phyloP scores from a whole-genome alignment of 148 eudicot species.

The Mesembryanthemum crystallinum region DNA sequence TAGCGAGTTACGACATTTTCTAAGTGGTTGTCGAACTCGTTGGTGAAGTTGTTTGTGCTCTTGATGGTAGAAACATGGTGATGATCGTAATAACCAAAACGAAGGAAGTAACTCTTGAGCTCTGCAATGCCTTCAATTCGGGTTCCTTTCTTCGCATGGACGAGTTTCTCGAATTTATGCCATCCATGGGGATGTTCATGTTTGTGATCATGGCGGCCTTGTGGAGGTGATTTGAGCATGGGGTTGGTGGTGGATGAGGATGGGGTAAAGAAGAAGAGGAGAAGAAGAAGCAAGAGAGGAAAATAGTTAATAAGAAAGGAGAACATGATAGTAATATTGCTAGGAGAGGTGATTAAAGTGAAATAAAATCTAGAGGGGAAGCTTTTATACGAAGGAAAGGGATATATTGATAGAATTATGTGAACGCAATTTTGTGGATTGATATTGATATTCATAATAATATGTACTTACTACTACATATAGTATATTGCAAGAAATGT shows the following conservation, averaged over 20 bases:
- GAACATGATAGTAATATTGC: slow-evolving; percentile 16
- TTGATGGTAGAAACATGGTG: not conserved
- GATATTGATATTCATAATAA: not conserved
- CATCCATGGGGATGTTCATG: slow-evolving; percentile 30
- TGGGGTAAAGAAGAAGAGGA: not conserved
- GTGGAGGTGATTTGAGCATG: slow-evolving; percentile 11
- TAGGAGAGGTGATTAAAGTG: not conserved
- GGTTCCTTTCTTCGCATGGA: slow-evolving; percentile 42
- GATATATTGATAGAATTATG: too few relatives aligned
- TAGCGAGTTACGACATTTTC: slow-evolving; percentile 43
- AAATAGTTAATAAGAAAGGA: slow-evolving; percentile 12
- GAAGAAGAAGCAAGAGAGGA: slow-evolving; percentile 7
- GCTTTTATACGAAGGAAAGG: slow-evolving; percentile 10
- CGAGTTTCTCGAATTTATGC: slow-evolving; percentile 38
- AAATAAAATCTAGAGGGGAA: not conserved
- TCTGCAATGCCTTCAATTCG: slow-evolving; percentile 35
- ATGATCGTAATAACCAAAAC: slow-evolving; percentile 48
- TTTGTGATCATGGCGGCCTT: slow-evolving; percentile 12
- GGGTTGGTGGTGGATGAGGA: not conserved
- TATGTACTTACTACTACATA: not conserved
- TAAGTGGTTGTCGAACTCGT: slow-evolving; percentile 42
- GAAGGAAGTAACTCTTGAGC: slow-evolving; percentile 52
- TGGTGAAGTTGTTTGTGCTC: slow-evolving; percentile 24
- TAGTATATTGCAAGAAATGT: too few relatives aligned
- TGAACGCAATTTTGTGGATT: too few relatives aligned